phyloP scores from a whole-genome alignment of 2,329 filamentous ascomycete species.

The Exophiala xenobiotica region DNA sequence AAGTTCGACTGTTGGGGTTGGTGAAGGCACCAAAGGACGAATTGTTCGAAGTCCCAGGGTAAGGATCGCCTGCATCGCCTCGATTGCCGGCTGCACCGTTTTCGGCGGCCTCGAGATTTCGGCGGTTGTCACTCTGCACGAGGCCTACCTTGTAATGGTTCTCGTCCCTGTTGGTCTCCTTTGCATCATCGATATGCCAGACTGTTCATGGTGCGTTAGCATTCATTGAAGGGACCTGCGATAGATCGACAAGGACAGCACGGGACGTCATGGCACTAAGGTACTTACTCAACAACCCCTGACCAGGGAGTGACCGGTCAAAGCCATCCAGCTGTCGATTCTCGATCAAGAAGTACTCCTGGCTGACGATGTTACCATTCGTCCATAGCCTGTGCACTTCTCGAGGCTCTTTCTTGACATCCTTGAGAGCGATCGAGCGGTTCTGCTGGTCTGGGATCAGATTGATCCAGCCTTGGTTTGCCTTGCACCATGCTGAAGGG shows the following conservation, averaged over 20 bases:
- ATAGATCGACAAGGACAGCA: neutral
- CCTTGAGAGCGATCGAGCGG: neutral
- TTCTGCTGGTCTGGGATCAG: neutral
- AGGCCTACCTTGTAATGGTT: neutral
- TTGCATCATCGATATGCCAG: neutral
- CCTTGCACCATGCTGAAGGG: neutral
- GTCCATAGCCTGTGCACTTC: neutral
- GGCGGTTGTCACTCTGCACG: neutral
- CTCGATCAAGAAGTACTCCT: slow-evolving; percentile 1
- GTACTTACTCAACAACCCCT: neutral
- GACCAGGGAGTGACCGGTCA: neutral
- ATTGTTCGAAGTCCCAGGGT: neutral
- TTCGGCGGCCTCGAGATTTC: neutral
- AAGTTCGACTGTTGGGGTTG: neutral
- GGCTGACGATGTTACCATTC: neutral
- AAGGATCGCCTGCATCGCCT: neutral
- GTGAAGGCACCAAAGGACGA: neutral
- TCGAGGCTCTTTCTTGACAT: neutral
- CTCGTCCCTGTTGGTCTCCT: neutral
- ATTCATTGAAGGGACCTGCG: neutral
- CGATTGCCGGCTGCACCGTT: neutral
- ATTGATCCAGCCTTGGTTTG: neutral
- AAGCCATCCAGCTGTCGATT: neutral
- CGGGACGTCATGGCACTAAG: neutral
- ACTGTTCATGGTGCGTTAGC: neutral